Evolutionary conservation across 345 rosid genomes (phyloP).

Genomic region (Gossypium rotundifolium): DNA sequence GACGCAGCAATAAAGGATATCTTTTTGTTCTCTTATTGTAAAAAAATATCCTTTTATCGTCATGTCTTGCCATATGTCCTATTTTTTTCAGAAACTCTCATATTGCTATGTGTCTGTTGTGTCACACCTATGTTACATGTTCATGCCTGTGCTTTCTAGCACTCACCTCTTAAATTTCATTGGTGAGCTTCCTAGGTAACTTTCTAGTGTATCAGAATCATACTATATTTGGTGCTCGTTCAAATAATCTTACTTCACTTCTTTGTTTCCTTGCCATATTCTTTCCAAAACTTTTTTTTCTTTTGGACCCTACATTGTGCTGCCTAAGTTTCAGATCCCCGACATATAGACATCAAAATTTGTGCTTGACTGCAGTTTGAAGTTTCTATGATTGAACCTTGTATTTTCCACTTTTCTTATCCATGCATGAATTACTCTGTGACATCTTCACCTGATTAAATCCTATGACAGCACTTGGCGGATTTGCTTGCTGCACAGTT

Average conservation of each 20-base stretch:
- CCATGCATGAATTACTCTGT: constrained; percentile 5
- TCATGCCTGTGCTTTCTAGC: too few relatives aligned
- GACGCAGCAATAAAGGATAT: not conserved
- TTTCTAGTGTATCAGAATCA: not conserved
- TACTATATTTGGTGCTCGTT: not conserved
- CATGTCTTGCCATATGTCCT: not conserved
- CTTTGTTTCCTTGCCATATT: not conserved
- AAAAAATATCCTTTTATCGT: not conserved
- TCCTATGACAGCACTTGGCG: constrained; percentile 60
- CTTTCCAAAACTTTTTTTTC: not conserved
- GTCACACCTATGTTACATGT: not conserved
- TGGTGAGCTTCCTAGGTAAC: not conserved
- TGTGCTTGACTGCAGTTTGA: not conserved
- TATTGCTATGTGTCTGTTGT: not conserved
- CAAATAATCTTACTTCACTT: not conserved
- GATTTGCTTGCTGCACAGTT: constrained; percentile 80
- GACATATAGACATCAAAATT: not conserved
- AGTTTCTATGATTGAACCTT: not conserved
- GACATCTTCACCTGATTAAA: constrained; percentile 25
- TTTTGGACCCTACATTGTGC: not conserved
- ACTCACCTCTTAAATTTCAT: not conserved
- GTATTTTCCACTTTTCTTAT: constrained; percentile 8
- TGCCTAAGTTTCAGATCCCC: not conserved
- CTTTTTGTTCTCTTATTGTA: not conserved
- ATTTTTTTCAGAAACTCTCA: not conserved